Base-by-base conservation (phyloP, 805 yeast species). In the Nakazawaea siamensis region DNA sequence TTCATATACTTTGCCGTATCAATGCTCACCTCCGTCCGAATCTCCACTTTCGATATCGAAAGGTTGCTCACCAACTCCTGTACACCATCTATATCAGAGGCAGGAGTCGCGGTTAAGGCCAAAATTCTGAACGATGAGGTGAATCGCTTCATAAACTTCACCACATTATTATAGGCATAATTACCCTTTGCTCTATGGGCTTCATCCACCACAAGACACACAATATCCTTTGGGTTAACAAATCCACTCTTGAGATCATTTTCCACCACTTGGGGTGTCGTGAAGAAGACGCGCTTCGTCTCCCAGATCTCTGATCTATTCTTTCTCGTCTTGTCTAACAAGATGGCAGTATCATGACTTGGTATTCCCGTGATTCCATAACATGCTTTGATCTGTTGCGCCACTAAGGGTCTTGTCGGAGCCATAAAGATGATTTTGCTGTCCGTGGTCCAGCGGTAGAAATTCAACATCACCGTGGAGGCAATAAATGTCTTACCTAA, bases 401-500 rank as follows among this genome's bases (percentile, higher is more conserved):
- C 88, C 5, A 92, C 97, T 36, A 92, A 65, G 0, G 99, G 99
- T 44, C 88, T 67, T 2, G 99, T 92, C 0, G 99, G 99, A 0
- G 99, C 98, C 80, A 90, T 79, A 55, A 92, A 92, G 1, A 94
- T 73, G 44, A 92, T 75, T 50, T 88, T 92, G 2, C 86, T 76
- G 4, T 58, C 54, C 12, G 71, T 71, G 15, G 88, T 82, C 98
- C 98, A 92, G 32, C 94, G 60, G 45, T 72, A 77, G 58, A 70
- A 92, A 52, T 92, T 92, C 37, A 87, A 65, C 87, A 92, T 92
- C 16, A 90, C 90, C 0, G 95, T 80, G 24, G 94, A 78, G 2
- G 98, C 97, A 50, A 92, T 87, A 44, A 92, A 86, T 0, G 99
- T 92, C 58, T 92, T 92, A 26, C 99, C 99, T 54, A 88, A 65